A percentile compares a stretch with the other conserved stretches of the same genome.
Evolutionary conservation across 2,329 filamentous ascomycete species (phyloP).

Genomic region (Cryphonectria naterciae): DNA sequence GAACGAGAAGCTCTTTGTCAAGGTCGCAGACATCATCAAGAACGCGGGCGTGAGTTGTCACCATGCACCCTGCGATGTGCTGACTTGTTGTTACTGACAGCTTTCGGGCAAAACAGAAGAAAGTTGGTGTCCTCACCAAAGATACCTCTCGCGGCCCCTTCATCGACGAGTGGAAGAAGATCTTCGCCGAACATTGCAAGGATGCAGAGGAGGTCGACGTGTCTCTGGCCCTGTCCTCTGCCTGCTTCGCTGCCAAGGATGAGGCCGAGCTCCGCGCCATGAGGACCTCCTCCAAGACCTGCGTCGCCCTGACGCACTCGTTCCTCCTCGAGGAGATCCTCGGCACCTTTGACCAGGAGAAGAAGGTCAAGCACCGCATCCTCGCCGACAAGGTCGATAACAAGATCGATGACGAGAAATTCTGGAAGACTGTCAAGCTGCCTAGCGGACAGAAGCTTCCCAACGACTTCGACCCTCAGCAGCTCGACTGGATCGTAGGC

Average conservation of each 20-base stretch:
- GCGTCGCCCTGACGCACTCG: conserved; percentile 90
- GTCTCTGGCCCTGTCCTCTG: conserved; percentile 75
- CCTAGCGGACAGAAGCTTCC: conserved; percentile 77
- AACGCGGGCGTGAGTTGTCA: conserved; percentile 71
- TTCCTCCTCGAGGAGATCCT: conserved; percentile 99
- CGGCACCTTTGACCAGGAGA: conserved; percentile 90
- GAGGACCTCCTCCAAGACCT: conserved; percentile 91
- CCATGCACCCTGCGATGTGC: neutral
- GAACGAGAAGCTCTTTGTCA: conserved; percentile 88
- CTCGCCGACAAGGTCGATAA: conserved; percentile 86
- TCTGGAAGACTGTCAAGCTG: conserved; percentile 80
- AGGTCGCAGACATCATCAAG: conserved; percentile 85
- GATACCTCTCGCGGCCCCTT: conserved; percentile 86
- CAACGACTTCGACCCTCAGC: conserved; percentile 80
- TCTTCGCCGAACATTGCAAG: conserved; percentile 76
- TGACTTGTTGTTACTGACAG: conserved; percentile 7
- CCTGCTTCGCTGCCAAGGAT: conserved; percentile 90
- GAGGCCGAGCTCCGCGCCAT: conserved; percentile 92
- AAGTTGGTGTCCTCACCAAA: conserved; percentile 84
- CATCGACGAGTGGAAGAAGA: conserved; percentile 93
- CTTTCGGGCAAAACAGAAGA: conserved; percentile 62
- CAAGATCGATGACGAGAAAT: conserved; percentile 92
- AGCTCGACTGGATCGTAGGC: conserved; percentile 92
- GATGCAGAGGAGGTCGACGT: conserved; percentile 90
- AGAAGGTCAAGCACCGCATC: conserved; percentile 89